A percentile compares a stretch with the other conserved stretches of the same genome.
These are phyloP conservation scores for Prunus yedoensis DNA, from an alignment of 331 rosid species.

Conservation along the genomic window DNA sequence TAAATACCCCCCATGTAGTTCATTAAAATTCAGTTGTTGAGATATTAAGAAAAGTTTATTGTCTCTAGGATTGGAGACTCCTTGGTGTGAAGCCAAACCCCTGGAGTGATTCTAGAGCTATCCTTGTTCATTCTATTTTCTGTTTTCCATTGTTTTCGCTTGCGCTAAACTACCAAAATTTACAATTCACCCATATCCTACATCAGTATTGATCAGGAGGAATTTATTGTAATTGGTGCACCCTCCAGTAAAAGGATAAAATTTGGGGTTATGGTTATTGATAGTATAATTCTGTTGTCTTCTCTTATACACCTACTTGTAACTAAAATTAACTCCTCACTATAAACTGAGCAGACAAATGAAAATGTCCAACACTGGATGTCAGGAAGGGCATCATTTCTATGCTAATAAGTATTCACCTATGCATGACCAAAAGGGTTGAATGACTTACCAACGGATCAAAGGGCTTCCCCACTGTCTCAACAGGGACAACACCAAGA, in stretches of 20 bases:
- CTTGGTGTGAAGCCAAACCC: no score
- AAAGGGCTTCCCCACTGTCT: constrained; percentile 81
- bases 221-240: background rate
- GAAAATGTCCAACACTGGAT: background rate
- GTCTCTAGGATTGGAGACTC: no score
- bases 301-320: background rate
- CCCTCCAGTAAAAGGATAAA: background rate
- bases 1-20: no score
- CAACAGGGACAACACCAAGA: constrained; percentile 77
- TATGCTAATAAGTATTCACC: background rate
- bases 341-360: background rate
- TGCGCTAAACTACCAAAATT: no score
- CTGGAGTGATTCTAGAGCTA: no score
- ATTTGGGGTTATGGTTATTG: background rate
- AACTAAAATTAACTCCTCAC: background rate
- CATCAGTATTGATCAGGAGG: background rate
- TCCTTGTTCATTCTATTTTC: no score
- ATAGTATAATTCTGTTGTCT: background rate
- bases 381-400: background rate
- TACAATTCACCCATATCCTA: no score
- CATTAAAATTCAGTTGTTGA: no score
- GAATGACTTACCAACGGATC: constrained; percentile 83
- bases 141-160: no score
- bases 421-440: constrained; percentile 4
- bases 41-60: no score